Conservation (phyloP, 805 yeast genomes). For the Ogataea ramenticola region DNA sequence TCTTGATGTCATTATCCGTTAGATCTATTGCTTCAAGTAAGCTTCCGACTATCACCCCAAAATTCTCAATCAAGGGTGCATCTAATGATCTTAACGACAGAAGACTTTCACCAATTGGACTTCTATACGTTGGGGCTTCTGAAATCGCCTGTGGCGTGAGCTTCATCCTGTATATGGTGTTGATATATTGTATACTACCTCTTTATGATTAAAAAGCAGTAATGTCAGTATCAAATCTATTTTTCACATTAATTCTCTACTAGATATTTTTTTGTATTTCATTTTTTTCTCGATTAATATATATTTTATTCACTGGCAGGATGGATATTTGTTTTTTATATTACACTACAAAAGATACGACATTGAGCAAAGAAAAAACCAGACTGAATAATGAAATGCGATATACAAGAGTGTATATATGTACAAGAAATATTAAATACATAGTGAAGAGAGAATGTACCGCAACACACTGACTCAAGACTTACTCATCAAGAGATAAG, state of each 20-base stretch:
- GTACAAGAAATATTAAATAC: neutral
- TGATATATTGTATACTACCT: neutral
- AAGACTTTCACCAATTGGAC: conserved; percentile 36
- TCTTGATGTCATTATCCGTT: conserved; percentile 63
- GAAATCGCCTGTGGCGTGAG: conserved; percentile 43
- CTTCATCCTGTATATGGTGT: conserved; percentile 33
- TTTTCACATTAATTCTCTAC: too few species aligned
- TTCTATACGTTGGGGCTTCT: conserved; percentile 44
- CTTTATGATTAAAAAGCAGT: too few species aligned
- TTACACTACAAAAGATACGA: too few species aligned
- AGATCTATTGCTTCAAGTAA: conserved; percentile 57
- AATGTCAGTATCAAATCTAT: too few species aligned
- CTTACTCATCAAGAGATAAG: conserved; percentile 40
- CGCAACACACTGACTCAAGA: neutral
- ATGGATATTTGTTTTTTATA: too few species aligned
- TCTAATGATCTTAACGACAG: conserved; percentile 33
- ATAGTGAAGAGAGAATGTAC: neutral
- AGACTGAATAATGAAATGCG: neutral
- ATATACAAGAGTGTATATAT: neutral
- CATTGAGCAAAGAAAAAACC: too few species aligned
- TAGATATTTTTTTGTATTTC: too few species aligned
- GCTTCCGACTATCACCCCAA: conserved; percentile 32
- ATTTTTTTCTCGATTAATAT: too few species aligned
- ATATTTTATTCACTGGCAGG: too few species aligned
- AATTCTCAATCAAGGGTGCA: conserved; percentile 36